Evolutionary conservation across 441 rosid genomes (phyloP).

Genomic region (Adansonia gregorii): DNA sequence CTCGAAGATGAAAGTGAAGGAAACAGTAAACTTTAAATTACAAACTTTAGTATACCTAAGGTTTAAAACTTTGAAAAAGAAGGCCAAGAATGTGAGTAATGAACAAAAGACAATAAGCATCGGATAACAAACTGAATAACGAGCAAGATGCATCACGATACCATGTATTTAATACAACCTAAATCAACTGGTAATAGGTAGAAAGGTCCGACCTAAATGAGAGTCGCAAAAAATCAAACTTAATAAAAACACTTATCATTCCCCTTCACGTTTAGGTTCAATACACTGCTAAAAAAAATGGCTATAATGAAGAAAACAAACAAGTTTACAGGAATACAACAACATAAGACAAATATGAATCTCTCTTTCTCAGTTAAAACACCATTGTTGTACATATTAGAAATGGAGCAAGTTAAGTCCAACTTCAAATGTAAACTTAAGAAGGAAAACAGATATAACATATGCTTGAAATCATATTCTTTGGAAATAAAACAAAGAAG

Average conservation of each 20-base stretch:
- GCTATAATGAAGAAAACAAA: neutral
- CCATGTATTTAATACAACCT: neutral
- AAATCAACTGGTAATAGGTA: neutral
- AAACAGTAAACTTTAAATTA: neutral
- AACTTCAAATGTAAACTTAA: neutral
- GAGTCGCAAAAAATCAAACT: neutral
- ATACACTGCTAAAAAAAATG: neutral
- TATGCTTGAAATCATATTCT: neutral
- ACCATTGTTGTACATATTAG: neutral
- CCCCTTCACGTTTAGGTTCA: neutral
- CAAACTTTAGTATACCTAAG: neutral
- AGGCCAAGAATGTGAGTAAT: neutral
- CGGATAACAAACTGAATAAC: neutral
- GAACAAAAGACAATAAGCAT: neutral
- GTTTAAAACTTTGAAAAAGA: neutral
- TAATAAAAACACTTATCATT: neutral
- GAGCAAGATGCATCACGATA: neutral
- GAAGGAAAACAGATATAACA: neutral
- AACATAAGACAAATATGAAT: neutral
- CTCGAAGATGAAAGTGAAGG: neutral
- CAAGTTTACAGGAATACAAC: neutral
- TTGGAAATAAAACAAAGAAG: constrained; percentile 6
- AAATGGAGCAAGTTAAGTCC: neutral
- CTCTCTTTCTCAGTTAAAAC: constrained; percentile 10
- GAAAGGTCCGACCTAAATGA: neutral